Percentiles rank a stretch among this genome's conserved stretches.
These are phyloP conservation scores for Pythium grandisporangium DNA, from an alignment of 352 stramenopile genomes.

Conservation along the genomic window DNA sequence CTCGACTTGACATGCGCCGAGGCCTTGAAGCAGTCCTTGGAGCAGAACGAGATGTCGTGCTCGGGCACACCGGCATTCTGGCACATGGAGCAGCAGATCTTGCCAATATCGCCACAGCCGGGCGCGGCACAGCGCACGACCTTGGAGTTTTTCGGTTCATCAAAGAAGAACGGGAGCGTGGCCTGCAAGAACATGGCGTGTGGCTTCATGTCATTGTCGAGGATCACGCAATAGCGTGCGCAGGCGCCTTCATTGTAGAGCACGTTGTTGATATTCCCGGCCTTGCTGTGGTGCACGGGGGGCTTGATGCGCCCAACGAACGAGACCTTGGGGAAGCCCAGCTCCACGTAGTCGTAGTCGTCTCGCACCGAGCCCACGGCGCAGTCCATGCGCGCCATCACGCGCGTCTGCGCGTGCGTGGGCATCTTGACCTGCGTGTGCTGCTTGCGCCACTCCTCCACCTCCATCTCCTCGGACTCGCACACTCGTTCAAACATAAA, in stretches of 20 bases:
- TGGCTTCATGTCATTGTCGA: conserved; percentile 81
- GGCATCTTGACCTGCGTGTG: conserved; percentile 66
- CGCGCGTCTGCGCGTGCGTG: conserved; percentile 30
- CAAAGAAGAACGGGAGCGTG: conserved; percentile 63
- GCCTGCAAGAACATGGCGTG: conserved; percentile 72
- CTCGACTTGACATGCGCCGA: conserved; percentile 52
- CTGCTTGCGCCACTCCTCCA: conserved; percentile 64
- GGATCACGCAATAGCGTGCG: conserved; percentile 62
- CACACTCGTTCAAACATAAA: conserved; percentile 74
- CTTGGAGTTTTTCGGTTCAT: conserved; percentile 54
- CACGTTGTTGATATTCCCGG: conserved; percentile 79
- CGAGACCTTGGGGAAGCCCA: conserved; percentile 42
- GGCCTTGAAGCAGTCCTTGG: conserved; percentile 72
- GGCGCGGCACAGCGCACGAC: conserved; percentile 46
- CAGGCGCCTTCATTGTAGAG: conserved; percentile 71
- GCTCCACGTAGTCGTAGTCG: conserved; percentile 47
- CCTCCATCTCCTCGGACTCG: conserved; percentile 55
- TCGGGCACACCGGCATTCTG: conserved; percentile 55
- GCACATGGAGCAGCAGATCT: conserved; percentile 68
- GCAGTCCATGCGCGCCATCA: conserved; percentile 38
- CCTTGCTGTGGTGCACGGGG: conserved; percentile 65
- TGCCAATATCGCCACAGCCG: conserved; percentile 57
- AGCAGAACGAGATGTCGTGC: conserved; percentile 62
- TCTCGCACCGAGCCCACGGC: conserved; percentile 58
- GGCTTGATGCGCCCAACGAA: conserved; percentile 62